Evolutionary conservation across 331 rosid genomes (phyloP), one percentile per base, ranked within the genome.

Genomic region (Quercus tomentella): DNA sequence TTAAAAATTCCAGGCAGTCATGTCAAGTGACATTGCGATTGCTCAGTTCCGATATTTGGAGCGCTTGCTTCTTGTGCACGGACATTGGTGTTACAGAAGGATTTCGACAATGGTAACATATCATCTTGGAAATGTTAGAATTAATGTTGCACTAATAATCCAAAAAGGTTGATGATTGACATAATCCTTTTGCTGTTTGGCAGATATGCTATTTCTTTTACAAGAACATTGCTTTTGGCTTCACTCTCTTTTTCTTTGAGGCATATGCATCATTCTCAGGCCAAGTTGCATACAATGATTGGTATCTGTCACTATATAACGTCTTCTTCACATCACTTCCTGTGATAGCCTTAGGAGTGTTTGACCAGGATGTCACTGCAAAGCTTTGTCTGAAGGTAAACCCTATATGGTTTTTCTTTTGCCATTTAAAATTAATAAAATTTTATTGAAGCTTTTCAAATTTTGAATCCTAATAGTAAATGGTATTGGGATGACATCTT

Each of bases 51-150:
- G 94, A 54, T 96, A 77, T 81, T 86, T 96, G 77, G 99, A 96
- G 80, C 93, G 97, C 82, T 86, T 96, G 73, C 96, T 96, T 73
- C 99, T 96, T 52, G 98, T 93, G 66, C 99, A 95, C 65, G 99
- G 98, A 33, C 99, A 95, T 84, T 95, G 99, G 99, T 95, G 99
- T 83, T 96, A 96, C 89, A 90, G 97, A 86, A 93, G 99, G 80
- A 96, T 96, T 79, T 89, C 99, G 15, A 84, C 97, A 70, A 93
- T 93, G 99, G 99, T 96, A 49, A 49, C 18, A 14, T 49, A 90
- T 71, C 20, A 35, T 85, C 83, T 77, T 73, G 8, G 49, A 72
- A n/a, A 79, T 26, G 45, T 61, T 21, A 21, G 49, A 67, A 8
- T 23, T 57, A 21, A 57, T 57, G 54, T 25, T 18, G 51, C 71